Percentiles rank a stretch among this genome's conserved stretches.
phyloP scores from a whole-genome alignment of 1,284 basidiomycete species.

The Ustilago trichophora region DNA sequence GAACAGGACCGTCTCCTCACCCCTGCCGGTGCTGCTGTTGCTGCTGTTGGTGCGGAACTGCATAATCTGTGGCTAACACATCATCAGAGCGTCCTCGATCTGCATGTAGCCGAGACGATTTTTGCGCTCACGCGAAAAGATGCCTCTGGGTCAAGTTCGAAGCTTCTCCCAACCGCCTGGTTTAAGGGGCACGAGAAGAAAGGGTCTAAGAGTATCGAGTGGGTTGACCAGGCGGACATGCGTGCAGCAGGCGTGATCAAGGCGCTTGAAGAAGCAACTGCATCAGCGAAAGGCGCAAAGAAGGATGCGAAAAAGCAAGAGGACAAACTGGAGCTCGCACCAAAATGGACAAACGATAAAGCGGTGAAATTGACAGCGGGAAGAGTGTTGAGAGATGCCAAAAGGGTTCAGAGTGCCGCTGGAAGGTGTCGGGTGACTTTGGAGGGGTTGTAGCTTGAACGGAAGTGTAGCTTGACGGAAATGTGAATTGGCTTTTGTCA shows the following conservation, averaged over 20 bases:
- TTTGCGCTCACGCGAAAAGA: constrained; percentile 34
- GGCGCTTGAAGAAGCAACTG: not conserved
- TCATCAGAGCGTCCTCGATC: constrained; percentile 41
- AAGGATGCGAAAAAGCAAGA: not conserved
- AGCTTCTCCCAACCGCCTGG: not conserved
- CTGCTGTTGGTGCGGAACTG: constrained; percentile 6
- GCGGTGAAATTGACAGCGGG: constrained; percentile 8
- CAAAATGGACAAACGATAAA: constrained; percentile 11
- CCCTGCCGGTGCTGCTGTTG: no score
- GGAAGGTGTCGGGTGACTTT: constrained; percentile 6
- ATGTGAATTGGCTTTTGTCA: not conserved
- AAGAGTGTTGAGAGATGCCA: constrained; percentile 37
- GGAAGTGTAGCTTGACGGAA: not conserved
- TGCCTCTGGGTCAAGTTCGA: not conserved
- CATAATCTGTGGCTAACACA: constrained; percentile 52
- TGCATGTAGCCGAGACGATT: constrained; percentile 60
- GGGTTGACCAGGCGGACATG: constrained; percentile 29
- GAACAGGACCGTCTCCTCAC: constrained; percentile 28
- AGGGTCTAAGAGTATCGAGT: constrained; percentile 13
- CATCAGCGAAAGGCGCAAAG: not conserved
- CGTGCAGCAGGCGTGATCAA: constrained; percentile 8
- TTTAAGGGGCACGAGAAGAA: not conserved
- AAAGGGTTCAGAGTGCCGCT: constrained; percentile 12
- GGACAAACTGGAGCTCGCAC: not conserved
- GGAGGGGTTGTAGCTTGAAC: constrained; percentile 7